Base-by-base conservation (phyloP, 345 rosid genomes). In the Cardamine occulta region DNA sequence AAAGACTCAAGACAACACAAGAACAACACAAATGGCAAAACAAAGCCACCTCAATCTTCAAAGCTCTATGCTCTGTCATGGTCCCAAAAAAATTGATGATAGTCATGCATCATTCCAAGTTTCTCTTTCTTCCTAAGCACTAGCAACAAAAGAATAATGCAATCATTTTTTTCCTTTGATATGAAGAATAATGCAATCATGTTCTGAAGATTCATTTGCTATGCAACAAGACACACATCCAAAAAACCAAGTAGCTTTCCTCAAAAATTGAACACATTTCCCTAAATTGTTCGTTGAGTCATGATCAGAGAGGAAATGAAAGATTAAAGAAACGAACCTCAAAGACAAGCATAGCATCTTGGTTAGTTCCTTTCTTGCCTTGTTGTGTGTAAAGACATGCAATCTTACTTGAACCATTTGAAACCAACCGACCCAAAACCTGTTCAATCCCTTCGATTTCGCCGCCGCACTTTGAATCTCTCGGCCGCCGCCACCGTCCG, bases 321-420 rank as follows among this genome's bases (percentile, higher is more conserved):
- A 72, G 70, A 40, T 26, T 9, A 9, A 26, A 45, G 55, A 73
- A 63, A 73, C 86, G 6, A 76, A 93, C 98, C 98, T 93, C 91
- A 89, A 96, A 94, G 75, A 88, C 87, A 49, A 94, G 80, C 97
- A 94, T 94, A 76, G 98, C 93, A 75, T 94, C 98, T 84, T 94
- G 98, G 74, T 94, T 94, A 70, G 94, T 89, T 19, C 98, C 98
- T 80, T 94, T 94, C 82, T 85, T 94, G 47, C 98, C 98, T 80
- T 94, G 98, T 26, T 94, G 98, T 23, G 98, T 91, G 45, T 93
- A 84, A 69, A 94, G 80, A 90, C 96, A 85, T 35, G 95, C 90
- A 62, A 54, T 76, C 26, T 84, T 81, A 76, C 77, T 87, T n/a
- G 91, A 81, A 71, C 88, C 90, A 77, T 86, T 94, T 8, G 74